Evolutionary conservation across 1,139 yeast species (phyloP).

Genomic region (Blastobotrys buckinghamii): DNA sequence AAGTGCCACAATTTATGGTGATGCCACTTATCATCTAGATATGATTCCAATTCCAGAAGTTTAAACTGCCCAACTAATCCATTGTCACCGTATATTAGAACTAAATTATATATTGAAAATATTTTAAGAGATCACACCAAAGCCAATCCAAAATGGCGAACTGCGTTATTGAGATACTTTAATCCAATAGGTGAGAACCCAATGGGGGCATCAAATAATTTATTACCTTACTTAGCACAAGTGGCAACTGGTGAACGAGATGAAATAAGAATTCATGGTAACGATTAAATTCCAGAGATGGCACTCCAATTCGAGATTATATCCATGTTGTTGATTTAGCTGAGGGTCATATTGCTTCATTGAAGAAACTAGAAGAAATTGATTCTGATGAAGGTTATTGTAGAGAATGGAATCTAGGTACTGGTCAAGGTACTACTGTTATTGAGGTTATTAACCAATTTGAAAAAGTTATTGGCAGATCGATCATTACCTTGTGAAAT

Average conservation of each 20-base stretch:
- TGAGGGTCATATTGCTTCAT: conserved; percentile 71
- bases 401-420: conserved; percentile 80
- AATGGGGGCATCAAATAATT: conserved; percentile 67
- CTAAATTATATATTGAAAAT: conserved; percentile 62
- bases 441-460: conserved; percentile 66
- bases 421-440: conserved; percentile 75
- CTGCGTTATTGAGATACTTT: conserved; percentile 69
- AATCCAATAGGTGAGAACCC: conserved; percentile 87
- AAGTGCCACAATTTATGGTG: conserved; percentile 82
- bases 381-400: conserved; percentile 35
- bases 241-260: conserved; percentile 71
- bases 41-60: conserved; percentile 80
- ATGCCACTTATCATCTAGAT: conserved; percentile 64
- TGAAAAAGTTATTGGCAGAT: conserved; percentile 59
- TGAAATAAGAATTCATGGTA: conserved; percentile 58
- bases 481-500: conserved; percentile 60
- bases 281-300: conserved; percentile 67
- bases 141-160: conserved; percentile 48
- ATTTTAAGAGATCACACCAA: conserved; percentile 52
- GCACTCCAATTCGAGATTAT: conserved; percentile 79
- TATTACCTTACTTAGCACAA: conserved; percentile 70
- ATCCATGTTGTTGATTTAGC: conserved; percentile 80
- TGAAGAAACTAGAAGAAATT: conserved; percentile 48
- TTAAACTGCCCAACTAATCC: conserved; percentile 70
- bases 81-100: conserved; percentile 71